Evolutionary conservation across 1,284 basidiomycete species (phyloP), one percentile per base, ranked within the genome.

Genomic region (Ganoderma resinaceum): DNA sequence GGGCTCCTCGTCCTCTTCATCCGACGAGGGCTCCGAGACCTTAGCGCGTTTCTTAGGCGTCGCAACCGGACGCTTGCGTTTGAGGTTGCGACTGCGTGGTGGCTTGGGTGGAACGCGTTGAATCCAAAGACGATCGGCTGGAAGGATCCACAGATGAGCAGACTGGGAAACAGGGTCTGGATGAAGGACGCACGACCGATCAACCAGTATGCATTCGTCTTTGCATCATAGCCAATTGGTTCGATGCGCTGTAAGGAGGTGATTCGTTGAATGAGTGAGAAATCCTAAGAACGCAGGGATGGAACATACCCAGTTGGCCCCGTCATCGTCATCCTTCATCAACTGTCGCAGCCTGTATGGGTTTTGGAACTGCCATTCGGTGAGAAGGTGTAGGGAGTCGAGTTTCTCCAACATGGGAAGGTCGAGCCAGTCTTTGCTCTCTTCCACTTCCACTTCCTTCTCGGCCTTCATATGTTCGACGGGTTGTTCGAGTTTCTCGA

Each of bases 131-230:
- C 95, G 91, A 75, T 96, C 92, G 69, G 88, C 89, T 88, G 69
- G 3, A 68, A 61, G 40, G 49, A 23, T 43, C 40, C 26, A 16
- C 2, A 60, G 23, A 26, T 72, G 55, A 66, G 55, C 31, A 53
- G 3, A 14, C 26, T 20, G 20, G n/a, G 46, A 42, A 29, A 29
- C 64, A 43, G 46, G 33, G 33, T 9, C 49, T 42, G 43, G 53
- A 42, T 52, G 23, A 42, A 55, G 42, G n/a, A 75, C 84, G 58
- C 79, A 92, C 91, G 84, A 35, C 95, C 95, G 74, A 96, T 94
- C 26, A 95, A 82, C 95, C 94, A 96, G 78, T 96, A 97, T 0
- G 92, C 91, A 78, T 95, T 96, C 29, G 84, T 85, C 74, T 91
- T 90, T 23, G 87, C 84, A 76, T 97, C 95, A 76, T 92, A 94